Evolutionary conservation across 2,329 filamentous ascomycete genomes (phyloP).

Genomic region (Pyrenochaeta sp.): DNA sequence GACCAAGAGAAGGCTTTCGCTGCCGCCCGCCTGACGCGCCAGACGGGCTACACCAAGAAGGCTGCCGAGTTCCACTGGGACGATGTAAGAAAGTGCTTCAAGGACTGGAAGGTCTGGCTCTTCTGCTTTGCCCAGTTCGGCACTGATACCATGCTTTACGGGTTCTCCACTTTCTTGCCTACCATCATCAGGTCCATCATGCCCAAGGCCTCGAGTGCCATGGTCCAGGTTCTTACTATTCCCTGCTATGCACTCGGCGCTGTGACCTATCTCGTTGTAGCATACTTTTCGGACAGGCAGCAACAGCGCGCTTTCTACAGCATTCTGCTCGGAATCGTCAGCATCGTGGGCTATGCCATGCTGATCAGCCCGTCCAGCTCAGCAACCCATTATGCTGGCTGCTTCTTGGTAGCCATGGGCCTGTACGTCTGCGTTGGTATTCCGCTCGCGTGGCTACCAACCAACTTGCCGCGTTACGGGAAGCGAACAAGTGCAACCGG

Average conservation of each 20-base stretch:
- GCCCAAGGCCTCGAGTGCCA: conserved; percentile 64
- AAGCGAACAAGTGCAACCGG: conserved; percentile 77
- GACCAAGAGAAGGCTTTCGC: conserved; percentile 67
- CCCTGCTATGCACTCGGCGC: conserved; percentile 79
- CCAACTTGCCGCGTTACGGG: conserved; percentile 76
- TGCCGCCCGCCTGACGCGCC: conserved; percentile 55
- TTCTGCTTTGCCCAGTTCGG: conserved; percentile 77
- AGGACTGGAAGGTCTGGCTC: conserved; percentile 78
- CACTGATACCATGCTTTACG: conserved; percentile 78
- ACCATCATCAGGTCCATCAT: conserved; percentile 78
- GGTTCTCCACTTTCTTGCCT: conserved; percentile 78
- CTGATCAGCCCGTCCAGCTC: conserved; percentile 67
- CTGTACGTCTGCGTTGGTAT: conserved; percentile 69
- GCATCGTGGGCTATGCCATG: conserved; percentile 73
- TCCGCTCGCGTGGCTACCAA: conserved; percentile 66
- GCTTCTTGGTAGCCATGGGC: conserved; percentile 77
- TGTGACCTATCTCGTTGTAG: conserved; percentile 70
- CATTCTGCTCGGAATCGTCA: conserved; percentile 67
- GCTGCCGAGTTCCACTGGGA: conserved; percentile 64
- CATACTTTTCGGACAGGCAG: conserved; percentile 71
- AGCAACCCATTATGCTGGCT: conserved; percentile 76
- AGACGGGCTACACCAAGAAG: conserved; percentile 57
- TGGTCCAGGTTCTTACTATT: conserved; percentile 79
- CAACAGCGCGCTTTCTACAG: conserved; percentile 72
- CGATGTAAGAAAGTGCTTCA: conserved; percentile 72